Evolutionary conservation across 148 eudicot genomes (phyloP), one percentile per base, ranked within the genome.

Genomic region (Spergularia bocconei): DNA sequence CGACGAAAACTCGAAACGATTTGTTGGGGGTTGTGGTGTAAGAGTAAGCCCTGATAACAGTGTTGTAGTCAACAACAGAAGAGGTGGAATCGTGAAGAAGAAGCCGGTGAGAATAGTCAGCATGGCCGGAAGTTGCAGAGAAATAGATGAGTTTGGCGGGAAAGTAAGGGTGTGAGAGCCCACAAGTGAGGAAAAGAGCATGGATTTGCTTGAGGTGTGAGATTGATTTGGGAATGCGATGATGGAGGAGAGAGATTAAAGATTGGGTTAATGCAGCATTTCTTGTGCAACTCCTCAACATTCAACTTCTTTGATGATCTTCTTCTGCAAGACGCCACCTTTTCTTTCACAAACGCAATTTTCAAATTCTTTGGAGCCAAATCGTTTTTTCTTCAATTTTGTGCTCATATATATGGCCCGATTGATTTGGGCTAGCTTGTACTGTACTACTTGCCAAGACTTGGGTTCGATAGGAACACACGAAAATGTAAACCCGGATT

Each of bases 141-240:
- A 81, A 77, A 16, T 80, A 81, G 67, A 91, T 87, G 15, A 91
- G 76, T 67, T 78, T 86, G 66, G 91, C 82, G 8, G 84, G 56
- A 59, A 89, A 85, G 25, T 80, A 81, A 33, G 83, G 79, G 41
- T 52, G 60, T 51, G 53, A 29, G 2, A 64, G 9, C 0, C 90
- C 90, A 60, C 73, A 80, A 52, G 84, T 51, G 23, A 85, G 81
- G 11, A 86, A 23, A n/a, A 88, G 63, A 11, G 87, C 85, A 65
- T 93, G 98, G 41, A 91, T 78, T 83, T 85, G 85, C 41, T 86
- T 85, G 13, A 93, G 82, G 11, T 86, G 81, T 23, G 88, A 67
- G 21, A 89, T 57, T 70, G 91, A 84, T 36, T 67, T 87, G 87
- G 91, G 88, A 47, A 72, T 86, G 84, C 88, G 87, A 36, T 85